Conservation (phyloP, 371 early-diverging fungal species). For the Rhizopus delemar region DNA sequence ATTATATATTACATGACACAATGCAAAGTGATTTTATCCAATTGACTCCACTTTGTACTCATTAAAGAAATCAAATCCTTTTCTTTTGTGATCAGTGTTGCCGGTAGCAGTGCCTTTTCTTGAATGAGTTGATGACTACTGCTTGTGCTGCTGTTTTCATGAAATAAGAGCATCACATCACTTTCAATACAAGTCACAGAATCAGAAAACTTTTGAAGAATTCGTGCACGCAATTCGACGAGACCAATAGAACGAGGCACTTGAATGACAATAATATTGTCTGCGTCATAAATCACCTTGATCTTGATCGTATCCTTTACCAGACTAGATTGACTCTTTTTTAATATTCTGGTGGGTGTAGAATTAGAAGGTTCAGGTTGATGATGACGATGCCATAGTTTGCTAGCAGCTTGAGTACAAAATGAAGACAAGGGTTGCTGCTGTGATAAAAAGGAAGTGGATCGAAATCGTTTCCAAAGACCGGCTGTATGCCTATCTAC, state of each 20-base stretch:
- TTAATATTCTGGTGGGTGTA: slow-evolving; percentile 16
- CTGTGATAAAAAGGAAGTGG: slow-evolving; percentile 24
- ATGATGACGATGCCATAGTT: not conserved
- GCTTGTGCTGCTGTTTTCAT: slow-evolving; percentile 19
- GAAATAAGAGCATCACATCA: slow-evolving; percentile 23
- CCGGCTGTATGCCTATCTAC: not conserved
- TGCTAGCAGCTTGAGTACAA: slow-evolving; percentile 30
- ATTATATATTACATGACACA: slow-evolving; percentile 26
- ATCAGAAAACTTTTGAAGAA: slow-evolving; percentile 41
- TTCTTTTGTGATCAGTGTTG: slow-evolving; percentile 29
- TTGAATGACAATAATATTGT: slow-evolving; percentile 42
- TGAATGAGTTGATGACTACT: slow-evolving; percentile 18
- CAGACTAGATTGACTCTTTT: slow-evolving; percentile 24
- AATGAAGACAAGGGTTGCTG: slow-evolving; percentile 24
- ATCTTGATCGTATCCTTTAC: slow-evolving; percentile 30
- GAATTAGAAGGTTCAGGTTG: slow-evolving; percentile 22
- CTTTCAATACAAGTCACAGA: slow-evolving; percentile 19
- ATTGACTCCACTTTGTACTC: slow-evolving; percentile 30
- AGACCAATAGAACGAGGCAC: slow-evolving; percentile 34
- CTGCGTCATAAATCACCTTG: slow-evolving; percentile 38
- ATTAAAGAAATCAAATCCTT: slow-evolving; percentile 27
- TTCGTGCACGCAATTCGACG: slow-evolving; percentile 25
- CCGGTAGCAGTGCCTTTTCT: slow-evolving; percentile 8
- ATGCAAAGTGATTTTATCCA: slow-evolving; percentile 37
- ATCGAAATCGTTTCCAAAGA: slow-evolving; percentile 28